These are phyloP conservation scores for Onygenales sp. DNA, from an alignment of 2,329 filamentous ascomycete genomes.

Conservation along the genomic window DNA sequence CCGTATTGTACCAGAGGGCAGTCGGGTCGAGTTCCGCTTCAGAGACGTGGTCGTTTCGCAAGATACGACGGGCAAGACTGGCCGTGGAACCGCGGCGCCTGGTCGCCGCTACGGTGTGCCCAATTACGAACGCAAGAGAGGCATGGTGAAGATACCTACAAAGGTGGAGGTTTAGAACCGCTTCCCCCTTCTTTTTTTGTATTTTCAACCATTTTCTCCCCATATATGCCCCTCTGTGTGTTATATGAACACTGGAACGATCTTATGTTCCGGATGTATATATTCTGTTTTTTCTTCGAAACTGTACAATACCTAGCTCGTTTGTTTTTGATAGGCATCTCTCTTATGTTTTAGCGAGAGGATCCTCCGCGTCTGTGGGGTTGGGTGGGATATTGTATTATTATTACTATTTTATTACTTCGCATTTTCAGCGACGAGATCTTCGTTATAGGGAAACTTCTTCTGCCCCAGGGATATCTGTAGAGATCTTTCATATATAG, in stretches of 20 bases:
- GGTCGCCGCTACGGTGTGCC: slow-evolving; percentile 55
- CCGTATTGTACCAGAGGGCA: slow-evolving; percentile 36
- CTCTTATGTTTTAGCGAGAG: no score
- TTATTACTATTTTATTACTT: no score
- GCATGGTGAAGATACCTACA: slow-evolving; percentile 54
- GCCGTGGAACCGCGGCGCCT: slow-evolving; percentile 43
- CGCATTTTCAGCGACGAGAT: no score
- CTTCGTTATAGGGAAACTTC: no score
- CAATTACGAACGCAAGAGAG: slow-evolving; percentile 53
- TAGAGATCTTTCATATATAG: no score
- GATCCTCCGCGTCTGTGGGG: no score
- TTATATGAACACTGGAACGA: background rate
- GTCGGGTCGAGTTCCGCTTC: slow-evolving; percentile 53
- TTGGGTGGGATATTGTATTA: no score
- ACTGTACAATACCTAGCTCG: no score
- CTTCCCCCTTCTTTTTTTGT: background rate
- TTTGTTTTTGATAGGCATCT: no score
- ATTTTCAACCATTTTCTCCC: background rate
- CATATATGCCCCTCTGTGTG: background rate
- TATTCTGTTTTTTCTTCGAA: background rate
- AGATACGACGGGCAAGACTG: slow-evolving; percentile 46
- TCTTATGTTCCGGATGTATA: background rate
- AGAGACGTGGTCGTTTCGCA: slow-evolving; percentile 44
- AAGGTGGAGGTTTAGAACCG: slow-evolving; percentile 41
- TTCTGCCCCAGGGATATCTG: no score